A percentile compares a stretch with the other conserved stretches of the same genome.
Conservation (phyloP, 257 asterid species). For the Solanum etuberosum region DNA sequence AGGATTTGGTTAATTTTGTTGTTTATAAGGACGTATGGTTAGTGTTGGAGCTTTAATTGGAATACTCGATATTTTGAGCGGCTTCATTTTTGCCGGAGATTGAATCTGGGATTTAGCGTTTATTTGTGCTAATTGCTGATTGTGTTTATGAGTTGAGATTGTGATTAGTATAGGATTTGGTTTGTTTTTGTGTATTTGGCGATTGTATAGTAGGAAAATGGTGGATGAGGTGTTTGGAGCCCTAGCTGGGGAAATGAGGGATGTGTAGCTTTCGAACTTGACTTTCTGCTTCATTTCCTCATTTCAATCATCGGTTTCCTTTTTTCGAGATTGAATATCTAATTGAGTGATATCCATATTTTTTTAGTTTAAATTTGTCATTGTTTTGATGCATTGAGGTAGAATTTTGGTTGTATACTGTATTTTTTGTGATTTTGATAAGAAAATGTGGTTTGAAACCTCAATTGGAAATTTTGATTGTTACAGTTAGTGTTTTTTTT, state of each 20-base stretch:
- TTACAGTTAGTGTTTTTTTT: background rate
- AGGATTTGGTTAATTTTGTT: background rate
- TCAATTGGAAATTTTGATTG: background rate
- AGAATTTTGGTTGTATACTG: background rate
- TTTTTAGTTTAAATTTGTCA: background rate
- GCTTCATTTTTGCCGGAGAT: background rate
- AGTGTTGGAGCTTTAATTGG: background rate
- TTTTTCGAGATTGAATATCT: background rate
- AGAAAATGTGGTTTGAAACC: background rate
- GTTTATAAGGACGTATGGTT: background rate
- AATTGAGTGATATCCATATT: background rate
- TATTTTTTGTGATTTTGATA: background rate
- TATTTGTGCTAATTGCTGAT: background rate
- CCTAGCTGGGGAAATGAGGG: background rate
- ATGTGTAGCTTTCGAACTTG: background rate
- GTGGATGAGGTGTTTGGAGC: background rate
- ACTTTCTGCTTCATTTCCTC: background rate
- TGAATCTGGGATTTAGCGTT: background rate
- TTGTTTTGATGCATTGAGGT: background rate
- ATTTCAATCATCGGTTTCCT: background rate
- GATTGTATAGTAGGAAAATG: background rate
- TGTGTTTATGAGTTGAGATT: background rate
- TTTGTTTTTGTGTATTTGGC: background rate
- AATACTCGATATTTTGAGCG: background rate
- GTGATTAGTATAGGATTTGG: background rate